phyloP scores from a whole-genome alignment of 805 yeast genomes.

The Candida mattraensis region DNA sequence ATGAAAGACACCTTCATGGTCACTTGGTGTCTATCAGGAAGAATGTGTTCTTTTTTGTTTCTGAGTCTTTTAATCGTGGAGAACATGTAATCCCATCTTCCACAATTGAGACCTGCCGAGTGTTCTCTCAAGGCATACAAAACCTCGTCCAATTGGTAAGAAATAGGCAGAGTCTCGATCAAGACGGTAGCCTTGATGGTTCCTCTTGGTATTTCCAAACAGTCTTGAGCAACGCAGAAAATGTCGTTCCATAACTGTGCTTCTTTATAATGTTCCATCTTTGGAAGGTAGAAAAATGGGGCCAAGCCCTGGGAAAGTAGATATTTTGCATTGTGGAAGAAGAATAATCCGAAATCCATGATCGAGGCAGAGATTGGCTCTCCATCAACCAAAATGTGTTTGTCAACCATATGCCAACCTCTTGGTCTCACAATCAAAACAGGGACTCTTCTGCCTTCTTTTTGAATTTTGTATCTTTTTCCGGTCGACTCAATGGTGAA shows the following conservation, averaged over 20 bases:
- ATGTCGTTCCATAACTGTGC: conserved; percentile 84
- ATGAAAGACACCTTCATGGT: conserved; percentile 82
- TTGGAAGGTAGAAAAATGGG: conserved; percentile 81
- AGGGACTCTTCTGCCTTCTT: conserved; percentile 60
- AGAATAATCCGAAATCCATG: conserved; percentile 76
- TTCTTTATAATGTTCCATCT: conserved; percentile 84
- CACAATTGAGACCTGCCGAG: conserved; percentile 81
- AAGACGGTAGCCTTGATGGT: conserved; percentile 78
- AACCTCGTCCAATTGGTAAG: conserved; percentile 85
- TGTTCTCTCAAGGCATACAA: conserved; percentile 75
- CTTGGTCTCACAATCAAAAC: conserved; percentile 83
- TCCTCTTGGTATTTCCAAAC: conserved; percentile 66
- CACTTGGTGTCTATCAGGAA: conserved; percentile 79
- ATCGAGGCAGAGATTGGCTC: conserved; percentile 78
- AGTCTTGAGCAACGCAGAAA: conserved; percentile 74
- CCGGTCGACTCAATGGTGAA: conserved; percentile 40
- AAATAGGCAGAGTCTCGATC: conserved; percentile 82
- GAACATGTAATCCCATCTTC: conserved; percentile 88
- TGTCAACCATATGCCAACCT: conserved; percentile 84
- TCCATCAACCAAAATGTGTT: conserved; percentile 68
- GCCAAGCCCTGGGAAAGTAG: conserved; percentile 65
- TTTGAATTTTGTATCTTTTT: conserved; percentile 39
- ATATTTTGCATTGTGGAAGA: conserved; percentile 70
- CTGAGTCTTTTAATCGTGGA: conserved; percentile 75
- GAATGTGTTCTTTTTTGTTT: conserved; percentile 61